Evolutionary conservation across 257 asterid species (phyloP), one percentile per base, ranked within the genome.

Genomic region (Lithospermum erythrorhizon): DNA sequence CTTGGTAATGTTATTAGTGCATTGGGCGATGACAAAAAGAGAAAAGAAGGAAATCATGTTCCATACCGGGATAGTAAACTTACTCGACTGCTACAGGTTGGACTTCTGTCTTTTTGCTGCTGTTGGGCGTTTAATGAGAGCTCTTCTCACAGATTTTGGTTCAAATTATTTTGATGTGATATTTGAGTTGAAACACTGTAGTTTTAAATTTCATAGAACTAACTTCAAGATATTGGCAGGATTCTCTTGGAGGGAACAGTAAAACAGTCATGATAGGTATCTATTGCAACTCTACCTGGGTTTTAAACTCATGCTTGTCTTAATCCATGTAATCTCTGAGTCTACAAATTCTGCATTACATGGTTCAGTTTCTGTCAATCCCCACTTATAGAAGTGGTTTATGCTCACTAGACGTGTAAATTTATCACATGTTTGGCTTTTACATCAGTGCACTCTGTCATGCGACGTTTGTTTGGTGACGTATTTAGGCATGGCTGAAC

Each of bases 191-290:
- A 14, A 41, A 41, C 17, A 47, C 7, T 71, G 21, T 23, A 53
- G 24, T 21, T 6, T 54, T 58, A 6, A 51, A 0, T 64, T 45
- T 27, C 35, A 37, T 9, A 35, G 68, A 25, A 54, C 48, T 62
- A 27, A 29, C 19, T 20, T 57, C 68, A 63, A 66, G 18, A 17
- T 70, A 58, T 64, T 81, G 72, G 68, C 91, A 93, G 97, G 99
- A 93, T 85, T 93, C 99, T 64, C 97, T 93, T 64, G 99, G 99
- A 62, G 99, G 99, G 61, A 93, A 93, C 85, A 93, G 97, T 83
- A 85, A 89, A 77, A 93, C 99, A 27, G 89, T 85, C 70, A 93
- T 93, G 99, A 89, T 93, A 76, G 99, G 99, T 93, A 82, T 24
- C 57, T 21, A 32, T 65, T 13, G 66, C n/a, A 61, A 49, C 17